Percentiles rank a stretch among this genome's conserved stretches.
Conservation (phyloP, 805 yeast species). For the Candida sithepensis region DNA sequence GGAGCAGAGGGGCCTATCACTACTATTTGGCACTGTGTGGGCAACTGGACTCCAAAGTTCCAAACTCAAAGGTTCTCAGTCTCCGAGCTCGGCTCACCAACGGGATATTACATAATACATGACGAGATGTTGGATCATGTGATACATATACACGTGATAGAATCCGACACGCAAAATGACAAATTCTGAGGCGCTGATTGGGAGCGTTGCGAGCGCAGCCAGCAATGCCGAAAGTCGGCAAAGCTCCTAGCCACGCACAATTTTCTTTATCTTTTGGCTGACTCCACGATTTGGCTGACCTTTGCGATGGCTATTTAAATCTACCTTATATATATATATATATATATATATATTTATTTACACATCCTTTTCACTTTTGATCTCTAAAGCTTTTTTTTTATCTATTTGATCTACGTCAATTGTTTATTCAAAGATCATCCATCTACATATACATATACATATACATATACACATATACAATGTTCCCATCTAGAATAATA, state of each 20-base stretch:
- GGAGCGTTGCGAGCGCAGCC: not conserved
- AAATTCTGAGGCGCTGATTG: not conserved
- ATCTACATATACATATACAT: not conserved
- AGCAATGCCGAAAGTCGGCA: not conserved
- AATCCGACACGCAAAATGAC: not conserved
- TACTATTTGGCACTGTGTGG: too few species aligned
- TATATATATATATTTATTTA: too few species aligned
- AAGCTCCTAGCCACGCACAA: not conserved
- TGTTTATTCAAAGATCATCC: not conserved
- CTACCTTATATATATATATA: too few species aligned
- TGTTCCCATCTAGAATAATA: constrained; percentile 4
- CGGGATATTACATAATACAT: too few species aligned
- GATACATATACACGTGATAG: not conserved
- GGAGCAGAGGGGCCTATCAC: too few species aligned
- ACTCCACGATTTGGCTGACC: not conserved
- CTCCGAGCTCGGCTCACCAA: too few species aligned
- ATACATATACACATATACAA: not conserved
- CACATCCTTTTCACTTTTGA: not conserved
- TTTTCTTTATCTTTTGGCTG: not conserved
- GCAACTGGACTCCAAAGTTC: too few species aligned
- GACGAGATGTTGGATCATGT: too few species aligned
- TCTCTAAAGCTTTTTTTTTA: not conserved
- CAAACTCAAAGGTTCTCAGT: too few species aligned
- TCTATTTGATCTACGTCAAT: not conserved
- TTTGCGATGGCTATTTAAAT: not conserved